Conservation (phyloP, 257 asterid genomes). For the Fraxinus americana region DNA sequence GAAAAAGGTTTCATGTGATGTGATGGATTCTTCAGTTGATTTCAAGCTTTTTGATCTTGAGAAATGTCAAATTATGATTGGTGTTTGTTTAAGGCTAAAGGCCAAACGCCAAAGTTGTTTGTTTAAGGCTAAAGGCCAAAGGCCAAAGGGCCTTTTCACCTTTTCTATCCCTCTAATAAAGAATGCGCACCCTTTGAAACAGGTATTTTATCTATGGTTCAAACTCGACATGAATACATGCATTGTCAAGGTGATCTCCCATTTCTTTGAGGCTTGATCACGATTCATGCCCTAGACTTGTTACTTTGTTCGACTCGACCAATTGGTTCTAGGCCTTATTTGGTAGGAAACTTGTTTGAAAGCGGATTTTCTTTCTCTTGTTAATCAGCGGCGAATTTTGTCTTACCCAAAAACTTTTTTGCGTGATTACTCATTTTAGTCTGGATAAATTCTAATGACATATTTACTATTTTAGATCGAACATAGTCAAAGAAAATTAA, state of each 20-base stretch:
- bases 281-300: background rate
- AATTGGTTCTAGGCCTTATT: background rate
- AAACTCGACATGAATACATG: background rate
- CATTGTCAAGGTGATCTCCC: background rate
- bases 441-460: background rate
- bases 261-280: background rate
- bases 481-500: background rate
- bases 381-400: background rate
- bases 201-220: background rate
- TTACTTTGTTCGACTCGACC: background rate
- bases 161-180: background rate
- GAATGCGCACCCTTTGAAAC: background rate
- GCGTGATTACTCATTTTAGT: background rate
- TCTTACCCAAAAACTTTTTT: background rate
- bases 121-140: background rate
- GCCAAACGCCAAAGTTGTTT: background rate
- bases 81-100: conserved; percentile 4
- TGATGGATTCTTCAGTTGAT: conserved; percentile 18
- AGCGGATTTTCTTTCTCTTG: too few species aligned
- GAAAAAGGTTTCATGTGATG: conserved; percentile 13
- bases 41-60: conserved; percentile 28
- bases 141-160: background rate
- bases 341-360: background rate
- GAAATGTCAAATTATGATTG: conserved; percentile 49
- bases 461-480: background rate